phyloP scores from a whole-genome alignment of 2,329 filamentous ascomycete genomes.

The Stachybotrys chartarum region DNA sequence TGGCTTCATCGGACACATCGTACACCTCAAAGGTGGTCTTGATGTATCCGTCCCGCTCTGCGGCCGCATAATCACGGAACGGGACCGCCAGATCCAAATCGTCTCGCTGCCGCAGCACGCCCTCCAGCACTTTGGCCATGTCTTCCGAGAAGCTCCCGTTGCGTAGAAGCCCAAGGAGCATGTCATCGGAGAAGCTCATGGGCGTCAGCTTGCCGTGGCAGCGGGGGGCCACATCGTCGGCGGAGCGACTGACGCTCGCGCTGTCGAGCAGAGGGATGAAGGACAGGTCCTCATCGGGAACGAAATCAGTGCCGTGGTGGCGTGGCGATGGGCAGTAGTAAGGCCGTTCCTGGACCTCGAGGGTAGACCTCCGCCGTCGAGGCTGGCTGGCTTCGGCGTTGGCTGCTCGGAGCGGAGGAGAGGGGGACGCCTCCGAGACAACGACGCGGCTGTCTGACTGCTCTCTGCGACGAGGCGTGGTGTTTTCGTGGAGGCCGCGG shows the following conservation, averaged over 20 bases:
- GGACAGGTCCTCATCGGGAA: slow-evolving; percentile 20
- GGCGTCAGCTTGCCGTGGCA: slow-evolving; percentile 10
- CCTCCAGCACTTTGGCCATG: slow-evolving; percentile 28
- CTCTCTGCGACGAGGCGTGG: slow-evolving; percentile 11
- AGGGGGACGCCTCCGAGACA: slow-evolving; percentile 11
- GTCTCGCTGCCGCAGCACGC: slow-evolving; percentile 22
- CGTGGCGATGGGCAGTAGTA: slow-evolving; percentile 14
- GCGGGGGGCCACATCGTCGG: slow-evolving; percentile 10
- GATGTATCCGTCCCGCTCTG: slow-evolving; percentile 30
- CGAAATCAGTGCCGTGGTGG: slow-evolving; percentile 7
- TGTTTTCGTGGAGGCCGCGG: slow-evolving; percentile 18
- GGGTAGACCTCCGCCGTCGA: slow-evolving; percentile 16
- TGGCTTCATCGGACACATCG: slow-evolving; percentile 41
- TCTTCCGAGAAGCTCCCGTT: slow-evolving; percentile 33
- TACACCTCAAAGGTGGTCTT: slow-evolving; percentile 52
- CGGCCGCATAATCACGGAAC: slow-evolving; percentile 26
- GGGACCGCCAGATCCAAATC: slow-evolving; percentile 23
- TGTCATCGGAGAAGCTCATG: slow-evolving; percentile 29
- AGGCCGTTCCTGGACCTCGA: slow-evolving; percentile 19
- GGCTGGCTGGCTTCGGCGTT: slow-evolving; percentile 12
- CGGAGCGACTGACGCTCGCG: slow-evolving; percentile 1
- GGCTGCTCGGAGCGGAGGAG: slow-evolving; percentile 19
- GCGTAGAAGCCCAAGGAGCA: slow-evolving; percentile 33
- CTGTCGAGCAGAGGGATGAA: slow-evolving; percentile 23
- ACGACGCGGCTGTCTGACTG: slow-evolving; percentile 12